Conservation (phyloP, 2,329 filamentous ascomycete genomes). For the Diplodia seriata region DNA sequence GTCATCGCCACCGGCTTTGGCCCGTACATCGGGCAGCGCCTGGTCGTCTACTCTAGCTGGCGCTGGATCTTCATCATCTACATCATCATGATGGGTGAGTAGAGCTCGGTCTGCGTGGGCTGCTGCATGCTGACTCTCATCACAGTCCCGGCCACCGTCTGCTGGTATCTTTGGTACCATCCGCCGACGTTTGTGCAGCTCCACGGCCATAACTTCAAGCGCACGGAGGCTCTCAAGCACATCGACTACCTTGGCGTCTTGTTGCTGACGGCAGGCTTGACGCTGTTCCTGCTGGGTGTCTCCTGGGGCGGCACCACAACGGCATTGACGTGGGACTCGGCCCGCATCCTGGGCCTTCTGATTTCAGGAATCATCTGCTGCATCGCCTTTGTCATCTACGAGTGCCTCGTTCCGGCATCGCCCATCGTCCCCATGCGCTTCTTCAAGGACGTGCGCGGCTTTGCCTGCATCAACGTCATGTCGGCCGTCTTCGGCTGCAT, state of each 20-base stretch:
- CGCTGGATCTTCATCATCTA: conserved; percentile 59
- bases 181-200: conserved; percentile 53
- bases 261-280: conserved; percentile 53
- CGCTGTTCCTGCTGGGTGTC: conserved; percentile 54
- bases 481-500: conserved; percentile 40
- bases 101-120: conserved; percentile 34
- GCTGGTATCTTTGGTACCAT: conserved; percentile 57
- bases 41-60: conserved; percentile 48
- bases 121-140: conserved; percentile 34
- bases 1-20: conserved; percentile 51
- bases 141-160: conserved; percentile 46
- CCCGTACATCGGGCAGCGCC: conserved; percentile 54
- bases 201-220: conserved; percentile 42
- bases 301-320: conserved; percentile 50
- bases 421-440: conserved; percentile 43
- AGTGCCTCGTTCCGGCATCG: conserved; percentile 39
- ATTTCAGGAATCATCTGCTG: conserved; percentile 39
- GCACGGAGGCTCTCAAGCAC: conserved; percentile 40
- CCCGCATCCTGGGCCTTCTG: conserved; percentile 40
- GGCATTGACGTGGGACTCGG: conserved; percentile 33
- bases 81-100: conserved; percentile 48
- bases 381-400: conserved; percentile 37
- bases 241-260: conserved; percentile 56
- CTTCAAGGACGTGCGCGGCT: conserved; percentile 43
- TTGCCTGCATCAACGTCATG: conserved; percentile 41